Base-by-base conservation (phyloP, 2,329 filamentous ascomycete genomes). In the Plenodomus biglobosus region DNA sequence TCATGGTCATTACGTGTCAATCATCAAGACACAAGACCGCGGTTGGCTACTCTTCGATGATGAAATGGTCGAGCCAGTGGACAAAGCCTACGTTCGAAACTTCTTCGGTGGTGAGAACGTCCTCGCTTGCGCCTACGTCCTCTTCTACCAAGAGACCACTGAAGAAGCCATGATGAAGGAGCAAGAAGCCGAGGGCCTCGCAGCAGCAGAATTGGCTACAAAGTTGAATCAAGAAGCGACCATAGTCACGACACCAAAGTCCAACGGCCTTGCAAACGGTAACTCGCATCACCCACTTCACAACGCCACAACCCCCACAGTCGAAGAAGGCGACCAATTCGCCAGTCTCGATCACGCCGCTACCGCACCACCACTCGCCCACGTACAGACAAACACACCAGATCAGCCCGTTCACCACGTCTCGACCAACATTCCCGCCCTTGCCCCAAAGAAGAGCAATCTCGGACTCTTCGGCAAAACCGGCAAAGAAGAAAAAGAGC, bases 41-140 rank as follows among this genome's bases (percentile, higher is more conserved):
- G 94, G 94, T 21, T 99, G 94, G 94, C 76, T 99, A 36, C 76
- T 99, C 5, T 99, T 99, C 62, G 94, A 99, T 61, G 94, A 99
- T 64, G 94, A 99, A 74, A 91, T 97, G 84, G 94, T 99, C 3
- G 94, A 99, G 70, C 94, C 94, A 0, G 94, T 99, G 4, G 91
- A 96, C 71, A 96, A 96, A 73, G 86, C 88, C 67, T 99, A 95
- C 66, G 94, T 99, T 32, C 84, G 87, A 57, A 96, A 96, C 70
- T 99, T 99, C 74, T 99, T 99, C 63, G 94, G 94, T 15, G 94
- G 96, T 68, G 90, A 78, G 43, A 75, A 76, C 40, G 91, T 90
- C 2, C 84, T 95, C 71, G 94, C 94, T 8, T 96, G 92, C 62
- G 94, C 94, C 22, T 99, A 99, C 65, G 92, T 99, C 15, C 78